Evolutionary conservation across 495 filamentous ascomycete species (phyloP).

Genomic region (Xylaria cubensis): DNA sequence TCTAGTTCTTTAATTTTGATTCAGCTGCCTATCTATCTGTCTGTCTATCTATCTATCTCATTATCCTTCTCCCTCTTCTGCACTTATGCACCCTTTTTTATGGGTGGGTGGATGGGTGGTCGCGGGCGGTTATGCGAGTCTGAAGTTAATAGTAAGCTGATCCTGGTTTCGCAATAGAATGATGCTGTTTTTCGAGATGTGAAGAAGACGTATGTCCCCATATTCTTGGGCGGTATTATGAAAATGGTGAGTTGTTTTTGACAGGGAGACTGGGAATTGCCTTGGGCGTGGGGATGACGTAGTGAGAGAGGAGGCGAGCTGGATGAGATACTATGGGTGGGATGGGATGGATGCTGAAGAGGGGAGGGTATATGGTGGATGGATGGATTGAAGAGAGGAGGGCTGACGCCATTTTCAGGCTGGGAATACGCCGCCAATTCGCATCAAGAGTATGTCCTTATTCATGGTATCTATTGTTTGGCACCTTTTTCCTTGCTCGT

Average conservation of each 20-base stretch:
- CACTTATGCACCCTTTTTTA: neutral
- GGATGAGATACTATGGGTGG: neutral
- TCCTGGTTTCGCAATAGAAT: constrained; percentile 50
- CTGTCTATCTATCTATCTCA: neutral
- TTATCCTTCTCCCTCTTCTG: neutral
- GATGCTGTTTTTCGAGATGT: constrained; percentile 65
- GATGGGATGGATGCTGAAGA: no score
- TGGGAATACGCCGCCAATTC: constrained; percentile 67
- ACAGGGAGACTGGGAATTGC: neutral
- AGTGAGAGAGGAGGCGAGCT: neutral
- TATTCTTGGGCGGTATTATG: constrained; percentile 75
- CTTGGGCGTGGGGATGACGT: neutral
- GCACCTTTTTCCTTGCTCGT: neutral
- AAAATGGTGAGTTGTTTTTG: constrained; percentile 50
- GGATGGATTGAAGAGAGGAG: neutral
- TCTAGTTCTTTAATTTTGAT: no score
- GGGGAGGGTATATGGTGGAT: no score
- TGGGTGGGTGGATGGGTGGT: no score
- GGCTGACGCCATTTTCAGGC: constrained; percentile 39
- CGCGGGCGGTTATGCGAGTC: neutral
- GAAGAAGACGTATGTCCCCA: constrained; percentile 69
- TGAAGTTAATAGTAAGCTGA: neutral
- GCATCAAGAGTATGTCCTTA: constrained; percentile 67
- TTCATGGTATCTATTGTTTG: neutral
- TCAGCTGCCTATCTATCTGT: neutral